Conservation (phyloP, 139 green algal species). For the Desmodesmus armatus region DNA sequence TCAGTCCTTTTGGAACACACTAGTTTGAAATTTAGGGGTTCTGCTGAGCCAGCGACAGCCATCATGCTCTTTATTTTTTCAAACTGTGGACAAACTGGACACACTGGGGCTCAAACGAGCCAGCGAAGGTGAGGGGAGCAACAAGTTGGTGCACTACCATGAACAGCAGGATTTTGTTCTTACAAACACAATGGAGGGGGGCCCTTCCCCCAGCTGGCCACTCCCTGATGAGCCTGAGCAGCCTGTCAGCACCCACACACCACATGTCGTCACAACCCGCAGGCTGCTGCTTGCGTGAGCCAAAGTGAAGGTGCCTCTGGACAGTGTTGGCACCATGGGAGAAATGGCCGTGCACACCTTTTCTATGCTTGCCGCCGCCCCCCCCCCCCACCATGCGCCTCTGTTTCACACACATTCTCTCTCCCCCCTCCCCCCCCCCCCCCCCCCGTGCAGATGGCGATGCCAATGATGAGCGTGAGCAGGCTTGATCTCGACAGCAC, state of each 20-base stretch:
- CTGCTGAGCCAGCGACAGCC: no score
- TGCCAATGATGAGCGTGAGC: slow-evolving; percentile 73
- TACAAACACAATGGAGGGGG: no score
- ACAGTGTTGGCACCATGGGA: background rate
- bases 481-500: no score
- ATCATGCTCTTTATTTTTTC: no score
- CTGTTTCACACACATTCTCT: background rate
- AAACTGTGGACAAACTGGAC: slow-evolving; percentile 99
- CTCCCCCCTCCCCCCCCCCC: background rate
- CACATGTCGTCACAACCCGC: no score
- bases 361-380: background rate
- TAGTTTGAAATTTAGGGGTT: no score
- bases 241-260: no score
- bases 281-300: no score
- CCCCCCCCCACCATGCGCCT: background rate
- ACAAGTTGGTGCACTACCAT: background rate
- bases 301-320: no score
- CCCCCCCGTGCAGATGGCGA: slow-evolving; percentile 36
- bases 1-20: no score
- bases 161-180: slow-evolving; percentile 4
- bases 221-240: no score
- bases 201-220: no score
- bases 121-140: slow-evolving; percentile 62
- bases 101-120: slow-evolving; percentile 90
- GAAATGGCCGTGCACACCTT: background rate